Evolutionary conservation across 1,284 basidiomycete genomes (phyloP), one percentile per base, ranked within the genome.

Genomic region (Ceratobasidium theobromae): DNA sequence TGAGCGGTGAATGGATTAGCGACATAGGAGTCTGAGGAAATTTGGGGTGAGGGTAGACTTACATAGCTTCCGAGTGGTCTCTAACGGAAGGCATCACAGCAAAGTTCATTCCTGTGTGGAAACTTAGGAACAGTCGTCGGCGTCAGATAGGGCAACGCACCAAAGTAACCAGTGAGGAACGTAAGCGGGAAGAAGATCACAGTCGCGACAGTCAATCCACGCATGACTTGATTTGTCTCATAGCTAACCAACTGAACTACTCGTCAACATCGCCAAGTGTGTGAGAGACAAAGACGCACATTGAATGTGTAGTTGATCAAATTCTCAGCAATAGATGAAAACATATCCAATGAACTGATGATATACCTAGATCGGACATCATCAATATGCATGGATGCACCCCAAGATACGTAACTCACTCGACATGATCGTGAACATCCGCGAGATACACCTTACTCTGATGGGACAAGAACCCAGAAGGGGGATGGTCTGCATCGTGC

Each of bases 141-240:
- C 43, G 43, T 23, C 35, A 53, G 33, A 78, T 83, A 69, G 73
- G 86, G 9, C 14, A 33, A 57, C 67, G 21, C 32, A 68, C 69
- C 85, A 71, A 89, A 88, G 75, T 88, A 89, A 43, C 87, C 86
- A 16, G 86, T 86, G 16, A 90, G 77, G 28, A 89, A 78, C 1
- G 86, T 88, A 25, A 89, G 74, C 0, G 87, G 87, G 14, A 89
- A 74, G 77, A 86, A 89, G 70, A 88, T 84, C 71, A 89, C 85
- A 1, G 86, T 88, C 0, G 82, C 82, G 14, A 87, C 71, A 5
- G 85, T 86, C 46, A 87, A 75, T n/a, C 82, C 79, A 55, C 74
- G 84, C 86, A 88, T 87, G 41, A 84, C 82, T 72, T 84, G 78
- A 74, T 88, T 88, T 83, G 85, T 87, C 72, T 88, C 82, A 74